Base-by-base conservation (phyloP, 495 filamentous ascomycete species). In the Astrothelium macrocarpum region DNA sequence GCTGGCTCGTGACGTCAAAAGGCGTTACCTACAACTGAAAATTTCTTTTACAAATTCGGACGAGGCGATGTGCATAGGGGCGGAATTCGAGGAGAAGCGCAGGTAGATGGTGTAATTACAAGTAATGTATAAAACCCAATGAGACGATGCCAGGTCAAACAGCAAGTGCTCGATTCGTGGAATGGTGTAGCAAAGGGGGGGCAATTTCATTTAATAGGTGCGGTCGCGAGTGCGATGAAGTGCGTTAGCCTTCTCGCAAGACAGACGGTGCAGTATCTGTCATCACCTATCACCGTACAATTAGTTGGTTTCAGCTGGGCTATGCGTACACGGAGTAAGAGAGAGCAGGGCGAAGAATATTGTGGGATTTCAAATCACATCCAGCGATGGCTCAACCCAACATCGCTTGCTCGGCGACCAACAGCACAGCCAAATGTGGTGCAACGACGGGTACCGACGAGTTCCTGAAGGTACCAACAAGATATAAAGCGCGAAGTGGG, bases 61-160 rank as follows among this genome's bases (percentile, higher is more conserved):
- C n/a, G n/a, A n/a, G n/a, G n/a, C n/a, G n/a, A n/a, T n/a, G n/a
- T n/a, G n/a, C n/a, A n/a, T n/a, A n/a, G n/a, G n/a, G n/a, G n/a
- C n/a, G n/a, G n/a, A n/a, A n/a, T n/a, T n/a, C n/a, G n/a, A n/a
- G n/a, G n/a, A n/a, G n/a, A n/a, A n/a, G n/a, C n/a, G n/a, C n/a
- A n/a, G n/a, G 25, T 20, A 56, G 26, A 25, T 9, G 2, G 49
- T 10, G 7, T 9, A n/a, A 10, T n/a, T 5, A 5, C 45, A 20
- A 56, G 25, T 56, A 56, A 56, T 56, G 49, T 56, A 56, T 56
- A 56, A 56, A 39, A 56, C 29, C 49, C 49, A 56, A 56, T 56
- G 49, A 56, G 23, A 56, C 29, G 49, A 56, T 29, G 49, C 7
- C 25, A 29, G 16, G 26, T 56, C 25, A 9, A 28, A 25, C 3